Percentiles rank a stretch among this genome's conserved stretches.
phyloP scores from a whole-genome alignment of 2,329 filamentous ascomycete species.

The Emmonsiellopsis sp. region DNA sequence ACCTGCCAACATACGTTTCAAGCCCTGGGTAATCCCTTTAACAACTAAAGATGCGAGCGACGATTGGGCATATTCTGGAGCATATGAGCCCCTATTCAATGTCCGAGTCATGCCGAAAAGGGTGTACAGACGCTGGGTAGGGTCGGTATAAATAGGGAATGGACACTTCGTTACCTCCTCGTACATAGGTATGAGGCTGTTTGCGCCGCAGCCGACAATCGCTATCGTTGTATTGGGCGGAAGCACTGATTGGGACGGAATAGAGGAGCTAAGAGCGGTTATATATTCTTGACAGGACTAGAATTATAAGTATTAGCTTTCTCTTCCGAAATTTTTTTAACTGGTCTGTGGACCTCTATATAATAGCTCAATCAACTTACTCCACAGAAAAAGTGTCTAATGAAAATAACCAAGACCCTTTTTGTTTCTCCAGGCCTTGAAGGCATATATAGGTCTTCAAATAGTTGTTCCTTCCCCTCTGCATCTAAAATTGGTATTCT shows the following conservation, averaged over 20 bases:
- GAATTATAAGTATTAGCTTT: conserved; percentile 1
- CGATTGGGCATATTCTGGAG: conserved; percentile 57
- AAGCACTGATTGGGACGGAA: conserved; percentile 42
- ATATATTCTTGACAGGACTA: conserved; percentile 68
- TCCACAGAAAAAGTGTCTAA: conserved; percentile 73
- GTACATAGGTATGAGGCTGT: conserved; percentile 59
- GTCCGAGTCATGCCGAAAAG: conserved; percentile 61
- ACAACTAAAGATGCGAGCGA: conserved; percentile 37
- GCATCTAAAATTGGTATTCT: conserved; percentile 44
- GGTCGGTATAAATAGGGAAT: conserved; percentile 72
- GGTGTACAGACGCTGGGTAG: conserved; percentile 55
- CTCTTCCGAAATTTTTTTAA: not conserved
- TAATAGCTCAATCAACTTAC: conserved; percentile 38
- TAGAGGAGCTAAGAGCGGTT: conserved; percentile 48
- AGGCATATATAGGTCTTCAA: conserved; percentile 50
- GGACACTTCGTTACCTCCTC: conserved; percentile 51
- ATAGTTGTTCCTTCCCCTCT: conserved; percentile 50
- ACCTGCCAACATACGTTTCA: conserved; percentile 49
- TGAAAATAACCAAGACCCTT: conserved; percentile 60
- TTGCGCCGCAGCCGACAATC: conserved; percentile 64
- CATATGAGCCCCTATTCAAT: conserved; percentile 45
- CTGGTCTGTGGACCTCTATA: not conserved
- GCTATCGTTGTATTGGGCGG: conserved; percentile 51
- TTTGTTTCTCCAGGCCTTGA: conserved; percentile 24
- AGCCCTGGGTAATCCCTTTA: conserved; percentile 45